Evolutionary conservation across 2,329 filamentous ascomycete genomes (phyloP), one percentile per base, ranked within the genome.

Genomic region (Arachnomyces sp.): DNA sequence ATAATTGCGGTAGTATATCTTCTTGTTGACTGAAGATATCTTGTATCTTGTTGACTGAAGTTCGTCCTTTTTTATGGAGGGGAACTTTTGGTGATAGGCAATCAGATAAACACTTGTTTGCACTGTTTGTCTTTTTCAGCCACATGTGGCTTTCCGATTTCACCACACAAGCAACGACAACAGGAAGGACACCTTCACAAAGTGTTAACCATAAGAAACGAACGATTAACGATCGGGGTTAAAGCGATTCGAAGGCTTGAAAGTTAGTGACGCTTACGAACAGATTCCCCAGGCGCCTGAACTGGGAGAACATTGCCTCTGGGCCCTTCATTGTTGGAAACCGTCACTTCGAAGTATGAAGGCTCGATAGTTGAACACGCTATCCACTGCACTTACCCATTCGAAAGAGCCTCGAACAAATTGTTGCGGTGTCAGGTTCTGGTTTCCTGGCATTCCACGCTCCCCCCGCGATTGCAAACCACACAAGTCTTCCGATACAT

Each of bases 1-100:
- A 70, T 69, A 59, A 55, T 60, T 55, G 45, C 7, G 44, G 25
- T 25, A 28, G n/a, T n/a, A 57, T 54, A 53, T 54, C 50, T 36
- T 35, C 16, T 31, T 28, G 25, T 17, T 36, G 25, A 18, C 17
- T 36, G 34, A 34, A 43, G 47, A 35, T 16, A 32, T 13, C 31
- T 4, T 32, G 12, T 5, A 32, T 16, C 5, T 13, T 32, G 15
- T 16, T 7, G 31, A 12, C 20, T 9, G n/a, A n/a, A n/a, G n/a
- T 33, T 28, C 11, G 8, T 39, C 34, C 17, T 39, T 16, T n/a
- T 31, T 39, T 29, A 31, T 18, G 20, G 20, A 25, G 20, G 20
- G 20, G 20, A 5, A 9, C 5, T 25, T n/a, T n/a, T n/a, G n/a
- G n/a, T 36, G 16, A 18, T n/a, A 35, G 11, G 33, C 11, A n/a